Evolutionary conservation across 257 asterid genomes (phyloP), one percentile per base, ranked within the genome.

Genomic region (Fraxinus anomala): DNA sequence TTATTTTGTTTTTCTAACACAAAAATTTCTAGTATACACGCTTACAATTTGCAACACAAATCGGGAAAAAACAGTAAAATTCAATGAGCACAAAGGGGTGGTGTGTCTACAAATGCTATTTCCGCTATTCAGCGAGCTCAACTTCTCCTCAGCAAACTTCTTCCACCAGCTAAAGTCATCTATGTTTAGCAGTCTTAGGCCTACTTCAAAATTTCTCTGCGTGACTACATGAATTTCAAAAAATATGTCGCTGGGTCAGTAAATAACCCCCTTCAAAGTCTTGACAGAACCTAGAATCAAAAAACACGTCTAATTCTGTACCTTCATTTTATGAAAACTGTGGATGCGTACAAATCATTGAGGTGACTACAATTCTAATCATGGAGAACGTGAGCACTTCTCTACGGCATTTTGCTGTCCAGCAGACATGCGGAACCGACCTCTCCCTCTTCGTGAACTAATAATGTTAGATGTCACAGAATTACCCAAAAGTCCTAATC

Each of bases 401-500:
- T 13, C 12, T 12, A 21, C 49, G n/a, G 77, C 84, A 73, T 63
- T 77, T 76, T 67, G 79, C 54, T 78, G 73, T 19, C 80, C 39
- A 65, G 74, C 70, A 82, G 42, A 51, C 31, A 77, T 12, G 23
- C 91, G 89, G 68, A 71, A 69, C 47, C 94, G 80, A 68, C 88
- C 85, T 73, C 81, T 82, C 73, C 84, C 82, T 80, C 84, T 91
- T 56, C 96, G 79, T 1, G 85, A 84, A 73, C 83, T 84, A 37
- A 79, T 73, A 76, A 92, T 85, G 30, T 78, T 82, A 36, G 89
- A 72, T 68, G 87, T 77, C 85, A 92, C 70, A 19, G 84, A 78
- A 66, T 73, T 85, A 68, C 89, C 85, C 21, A 69, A 49, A 61
- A 54, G 67, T 68, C 87, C 92, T 47, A 90, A 49, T 1, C 87